Evolutionary conservation across 225 moss, liverwort and hornwort species (phyloP), one percentile per base, ranked within the genome.

Genomic region (Neckera pumila): DNA sequence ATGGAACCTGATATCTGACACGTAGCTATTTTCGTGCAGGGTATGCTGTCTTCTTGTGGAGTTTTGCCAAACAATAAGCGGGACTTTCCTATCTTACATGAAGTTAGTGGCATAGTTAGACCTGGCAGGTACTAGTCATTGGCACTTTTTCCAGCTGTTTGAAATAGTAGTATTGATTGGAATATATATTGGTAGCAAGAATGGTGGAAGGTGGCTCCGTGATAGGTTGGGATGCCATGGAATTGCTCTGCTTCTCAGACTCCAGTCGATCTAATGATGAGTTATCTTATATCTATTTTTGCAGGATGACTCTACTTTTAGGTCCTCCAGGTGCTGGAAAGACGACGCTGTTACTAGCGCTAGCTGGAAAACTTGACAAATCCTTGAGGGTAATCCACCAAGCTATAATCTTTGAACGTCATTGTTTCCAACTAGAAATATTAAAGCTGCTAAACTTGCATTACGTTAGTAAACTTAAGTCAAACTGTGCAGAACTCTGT

Each of bases 241-340:
- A 65, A 57, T 76, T 75, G 49, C 36, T 81, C 66, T 45, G 74
- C 56, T 70, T 76, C 57, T 45, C 71, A 23, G 51, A 59, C 17
- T 61, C 28, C 47, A 63, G 43, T 61, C 43, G 61, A 54, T 79
- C n/a, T 14, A n/a, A 25, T 40, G 34, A 23, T 40, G 34, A 81
- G 31, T 87, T 69, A 64, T 56, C 34, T 72, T 26, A 83, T 14
- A 73, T 22, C 34, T 72, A 36, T 66, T 67, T 67, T 89, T 87
- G 79, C 88, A 96, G 96, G 86, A 96, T 98, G 96, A 96, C 95
- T 73, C 78, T 97, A 89, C 92, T 98, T 71, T 87, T 98, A 81
- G 98, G 98, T 26, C 98, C 98, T 56, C 97, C 98, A 57, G 95
- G 96, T 84, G 93, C 95, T 90, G 98, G 98, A 73, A 98, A 98